Conservation (phyloP, 2,329 filamentous ascomycete species). For the Sodiomyces alkalinus region DNA sequence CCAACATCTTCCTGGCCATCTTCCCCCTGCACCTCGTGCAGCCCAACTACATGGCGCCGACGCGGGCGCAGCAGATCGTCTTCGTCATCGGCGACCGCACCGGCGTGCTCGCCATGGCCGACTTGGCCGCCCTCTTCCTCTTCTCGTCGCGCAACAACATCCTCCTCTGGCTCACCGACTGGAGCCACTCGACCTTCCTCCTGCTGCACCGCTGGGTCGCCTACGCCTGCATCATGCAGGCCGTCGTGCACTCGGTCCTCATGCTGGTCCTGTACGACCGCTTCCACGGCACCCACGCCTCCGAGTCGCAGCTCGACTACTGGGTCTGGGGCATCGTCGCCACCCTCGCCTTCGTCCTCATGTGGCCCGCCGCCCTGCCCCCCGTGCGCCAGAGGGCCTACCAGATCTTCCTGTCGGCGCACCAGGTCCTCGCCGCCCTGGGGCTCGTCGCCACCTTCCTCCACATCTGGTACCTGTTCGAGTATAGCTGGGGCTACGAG, state of each 20-base stretch:
- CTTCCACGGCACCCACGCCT: slow-evolving; percentile 7
- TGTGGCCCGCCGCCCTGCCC: slow-evolving; percentile 13
- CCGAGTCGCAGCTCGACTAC: slow-evolving; percentile 12
- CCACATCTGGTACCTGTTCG: slow-evolving; percentile 19
- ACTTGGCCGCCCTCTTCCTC: slow-evolving; percentile 16
- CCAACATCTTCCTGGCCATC: slow-evolving; percentile 20
- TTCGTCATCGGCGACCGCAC: slow-evolving; percentile 17
- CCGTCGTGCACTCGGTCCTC: slow-evolving; percentile 17
- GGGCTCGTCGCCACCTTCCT: slow-evolving; percentile 19
- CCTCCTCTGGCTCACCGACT: slow-evolving; percentile 19
- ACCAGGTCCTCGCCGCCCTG: slow-evolving; percentile 16
- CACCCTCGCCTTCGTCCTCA: slow-evolving; percentile 12
- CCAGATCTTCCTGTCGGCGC: slow-evolving; percentile 18
- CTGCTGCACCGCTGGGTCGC: slow-evolving; percentile 21
- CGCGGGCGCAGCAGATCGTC: slow-evolving; percentile 12
- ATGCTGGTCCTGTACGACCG: slow-evolving; percentile 7
- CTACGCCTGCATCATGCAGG: slow-evolving; percentile 11
- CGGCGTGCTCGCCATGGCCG: slow-evolving; percentile 18
- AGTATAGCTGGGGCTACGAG: slow-evolving; percentile 21
- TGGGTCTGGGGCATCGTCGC: slow-evolving; percentile 20
- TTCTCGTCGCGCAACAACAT: slow-evolving; percentile 20
- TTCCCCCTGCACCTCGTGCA: slow-evolving; percentile 13
- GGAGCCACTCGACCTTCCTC: slow-evolving; percentile 20
- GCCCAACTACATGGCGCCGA: slow-evolving; percentile 10
- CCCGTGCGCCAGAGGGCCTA: slow-evolving; percentile 15